Evolutionary conservation across 176 grass and related monocot genomes (phyloP).

Genomic region (Oryza brachyantha): DNA sequence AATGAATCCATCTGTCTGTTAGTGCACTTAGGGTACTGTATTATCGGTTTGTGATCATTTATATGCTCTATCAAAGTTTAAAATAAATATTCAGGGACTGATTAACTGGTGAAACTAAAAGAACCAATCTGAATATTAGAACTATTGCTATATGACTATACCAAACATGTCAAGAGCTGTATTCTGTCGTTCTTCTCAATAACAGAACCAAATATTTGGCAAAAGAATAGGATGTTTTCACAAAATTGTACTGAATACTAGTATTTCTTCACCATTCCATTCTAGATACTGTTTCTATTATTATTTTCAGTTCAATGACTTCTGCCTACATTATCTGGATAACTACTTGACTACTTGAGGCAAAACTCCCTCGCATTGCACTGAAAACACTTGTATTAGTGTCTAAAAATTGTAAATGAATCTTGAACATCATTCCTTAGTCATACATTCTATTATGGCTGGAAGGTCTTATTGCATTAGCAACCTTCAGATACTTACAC

Average conservation of each 20-base stretch:
- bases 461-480: not conserved
- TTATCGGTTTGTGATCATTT: not conserved
- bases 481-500: not conserved
- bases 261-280: not conserved
- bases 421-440: not conserved
- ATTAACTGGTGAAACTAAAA: slow-evolving; percentile 4
- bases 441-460: not conserved
- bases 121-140: not conserved
- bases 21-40: not conserved
- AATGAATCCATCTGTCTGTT: not conserved
- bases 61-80: not conserved
- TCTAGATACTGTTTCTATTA: not conserved
- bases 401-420: not conserved
- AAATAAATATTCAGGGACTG: not conserved
- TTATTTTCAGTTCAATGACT: not conserved
- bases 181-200: slow-evolving; percentile 11
- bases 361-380: not conserved
- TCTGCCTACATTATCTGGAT: not conserved
- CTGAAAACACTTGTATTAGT: not conserved
- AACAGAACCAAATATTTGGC: slow-evolving; percentile 15
- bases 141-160: slow-evolving; percentile 12
- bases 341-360: not conserved
- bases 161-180: not conserved
- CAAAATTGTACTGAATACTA: not conserved
- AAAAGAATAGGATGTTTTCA: not conserved